Base-by-base conservation (phyloP, 345 rosid species). In the Toxicodendron radicans region DNA sequence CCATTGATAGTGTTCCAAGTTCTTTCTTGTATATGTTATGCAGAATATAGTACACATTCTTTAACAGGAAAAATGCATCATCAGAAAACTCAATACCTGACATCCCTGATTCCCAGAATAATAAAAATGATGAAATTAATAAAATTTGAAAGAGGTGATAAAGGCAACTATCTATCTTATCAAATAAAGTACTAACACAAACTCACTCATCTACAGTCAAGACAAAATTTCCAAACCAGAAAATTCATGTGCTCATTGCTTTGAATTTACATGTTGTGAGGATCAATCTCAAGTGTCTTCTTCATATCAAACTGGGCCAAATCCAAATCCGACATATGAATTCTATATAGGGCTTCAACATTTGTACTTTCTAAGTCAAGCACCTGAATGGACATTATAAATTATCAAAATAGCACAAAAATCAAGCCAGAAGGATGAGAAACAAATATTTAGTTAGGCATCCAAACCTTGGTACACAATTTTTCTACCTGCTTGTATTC, bases 211-310 rank as follows among this genome's bases (percentile, higher is more conserved):
- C 35, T 1, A 66, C 5, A 38, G 38, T 12, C 6, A 13, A n/a
- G 17, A 1, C 45, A 48, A n/a, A 27, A 5, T 0, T 2, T 10
- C 32, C 18, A 27, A 67, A 24, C 0, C 49, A 45, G 27, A 23
- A 54, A 18, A 41, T n/a, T 10, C 0, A 12, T 14, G 33, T 18
- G 35, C 51, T 12, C 27, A 60, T 35, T 43, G 66, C 79, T 30
- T 13, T 30, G 16, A 24, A 45, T 3, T 0, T 76, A 85, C 95
- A 92, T 87, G 79, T 92, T 92, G 54, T 89, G 70, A 46, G 97
- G 97, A 53, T 92, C 91, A 10, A 92, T 88, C 82, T 92, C 97
- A 38, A 92, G 94, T 23, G 97, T 94, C 54, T 90, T 92, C 82
- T 86, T 90, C 33, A 92, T 77, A 73, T 90, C 97, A 17, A 87